Evolutionary conservation across 768 basidiomycete species (phyloP), one percentile per base, ranked within the genome.

Genomic region (Boletus sensibilis): DNA sequence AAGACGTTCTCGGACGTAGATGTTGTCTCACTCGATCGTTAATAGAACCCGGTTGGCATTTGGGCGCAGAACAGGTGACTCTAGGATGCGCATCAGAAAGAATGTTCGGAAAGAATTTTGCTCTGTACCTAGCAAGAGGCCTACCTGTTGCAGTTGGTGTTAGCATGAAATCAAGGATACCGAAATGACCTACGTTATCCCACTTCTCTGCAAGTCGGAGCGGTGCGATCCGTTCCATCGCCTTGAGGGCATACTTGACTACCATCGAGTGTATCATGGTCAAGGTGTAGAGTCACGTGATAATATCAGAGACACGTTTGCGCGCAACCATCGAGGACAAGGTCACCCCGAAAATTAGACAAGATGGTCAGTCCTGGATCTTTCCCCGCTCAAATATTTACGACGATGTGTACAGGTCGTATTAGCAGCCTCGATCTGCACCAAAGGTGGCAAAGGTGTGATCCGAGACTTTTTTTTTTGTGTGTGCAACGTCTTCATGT

Each of bases 361-460:
- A 56, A 49, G 48, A 69, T 68, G 67, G 67, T 68, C 52, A 45
- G 67, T 66, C 7, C 5, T 11, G 4, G 16, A 25, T 40, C 13
- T 34, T 25, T 34, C 25, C 0, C 1, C n/a, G n/a, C 18, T 29
- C 35, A 6, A 2, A 4, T 56, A n/a, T 50, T 69, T 40, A 57
- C 20, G 35, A 35, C 12, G 33, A 57, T 39, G 25, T 27, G 9
- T 2, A 23, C 58, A 95, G 94, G 93, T 95, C 62, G 92, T 96
- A 55, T 79, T 96, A 63, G 94, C 94, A 64, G 91, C 94, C 31
- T 94, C 92, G 61, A 93, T 97, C 83, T 94, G 92, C 73, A 94
- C 93, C 47, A 94, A 94, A 74, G 90, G 85, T 68, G 94, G 94
- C 13, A 94, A 95, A 81, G 87, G 93, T 91, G 61, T 61, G 82